Base-by-base conservation (phyloP, 1,139 yeast genomes). In the Debaryomyces nepalensis region DNA sequence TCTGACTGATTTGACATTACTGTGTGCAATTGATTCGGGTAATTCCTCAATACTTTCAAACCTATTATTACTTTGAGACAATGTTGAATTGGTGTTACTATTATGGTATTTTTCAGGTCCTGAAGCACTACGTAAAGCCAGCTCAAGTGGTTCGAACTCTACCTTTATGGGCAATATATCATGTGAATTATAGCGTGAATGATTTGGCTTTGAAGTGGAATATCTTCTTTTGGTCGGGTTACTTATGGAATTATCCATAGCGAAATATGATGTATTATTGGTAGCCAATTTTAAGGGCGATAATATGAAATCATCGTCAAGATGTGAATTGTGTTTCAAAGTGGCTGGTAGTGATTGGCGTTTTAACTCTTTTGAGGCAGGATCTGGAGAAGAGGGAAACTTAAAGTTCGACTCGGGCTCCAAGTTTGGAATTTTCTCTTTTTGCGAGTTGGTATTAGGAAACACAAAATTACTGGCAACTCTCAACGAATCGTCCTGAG, bases 141-240 rank as follows among this genome's bases (percentile, higher is more conserved):
- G 39, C 12, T 50, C 59, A 10, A 40, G 33, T 9, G 52, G 53
- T 50, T 73, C 78, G 53, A 73, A 73, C 49, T 73, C 79, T 9
- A 73, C 78, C 48, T 64, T 67, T 11, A 73, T 70, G 1, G 77
- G 77, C 12, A 73, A 55, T 19, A 73, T 62, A 48, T 73, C 78
- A 52, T 73, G 76, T 43, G 75, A 68, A 47, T 68, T 73, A 50
- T 68, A 72, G 15, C 79, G 57, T 9, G 66, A 62, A 48, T 73
- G 79, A 24, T 55, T 55, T 6, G 72, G 70, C 44, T 64, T 68
- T 19, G 64, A 47, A 12, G 52, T 47, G 11, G 71, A 61, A 46
- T 66, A 64, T 33, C 73, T 52, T 37, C 57, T 56, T n/a, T 43
- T 49, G 7, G 49, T 37, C 33, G 40, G 29, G 31, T 50, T 23